Evolutionary conservation across 768 basidiomycete species (phyloP).

Genomic region (Termitomyces sp.): DNA sequence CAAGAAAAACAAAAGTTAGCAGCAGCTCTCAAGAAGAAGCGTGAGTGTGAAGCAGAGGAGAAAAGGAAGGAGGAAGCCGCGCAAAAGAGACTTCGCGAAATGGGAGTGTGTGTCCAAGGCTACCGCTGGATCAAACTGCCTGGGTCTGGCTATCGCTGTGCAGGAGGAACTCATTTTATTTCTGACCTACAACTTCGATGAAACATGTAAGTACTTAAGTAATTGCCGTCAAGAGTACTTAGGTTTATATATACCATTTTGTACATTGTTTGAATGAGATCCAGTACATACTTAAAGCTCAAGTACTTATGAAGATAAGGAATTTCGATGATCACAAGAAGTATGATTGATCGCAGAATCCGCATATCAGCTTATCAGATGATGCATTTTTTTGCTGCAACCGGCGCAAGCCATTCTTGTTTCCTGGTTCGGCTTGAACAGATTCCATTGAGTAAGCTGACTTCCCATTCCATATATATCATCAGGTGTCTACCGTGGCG

Average conservation of each 20-base stretch:
- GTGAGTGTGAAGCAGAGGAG: conserved; percentile 23
- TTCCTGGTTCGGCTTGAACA: too few relatives aligned
- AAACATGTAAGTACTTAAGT: background rate
- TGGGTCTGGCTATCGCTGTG: conserved; percentile 23
- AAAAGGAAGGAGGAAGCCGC: conserved; percentile 36
- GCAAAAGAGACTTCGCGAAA: conserved; percentile 40
- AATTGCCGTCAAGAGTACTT: background rate
- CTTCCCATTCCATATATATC: too few relatives aligned
- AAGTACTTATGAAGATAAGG: too few relatives aligned
- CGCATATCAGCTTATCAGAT: too few relatives aligned
- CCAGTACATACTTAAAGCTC: too few relatives aligned
- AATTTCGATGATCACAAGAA: too few relatives aligned
- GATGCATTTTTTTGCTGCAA: too few relatives aligned
- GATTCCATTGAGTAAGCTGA: too few relatives aligned
- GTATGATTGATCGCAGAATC: too few relatives aligned
- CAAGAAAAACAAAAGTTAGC: conserved; percentile 1
- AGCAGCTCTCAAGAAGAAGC: conserved; percentile 1
- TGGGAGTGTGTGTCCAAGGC: conserved; percentile 46
- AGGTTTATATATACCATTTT: background rate
- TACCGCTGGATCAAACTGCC: conserved; percentile 21
- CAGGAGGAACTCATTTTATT: conserved; percentile 26
- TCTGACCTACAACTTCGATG: conserved; percentile 16
- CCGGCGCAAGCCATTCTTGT: too few relatives aligned
- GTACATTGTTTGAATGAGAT: too few relatives aligned
- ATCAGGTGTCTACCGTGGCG: too few relatives aligned